These are phyloP conservation scores for Coemansia sp. DNA, from an alignment of 192 early-diverging fungal species.

Conservation along the genomic window DNA sequence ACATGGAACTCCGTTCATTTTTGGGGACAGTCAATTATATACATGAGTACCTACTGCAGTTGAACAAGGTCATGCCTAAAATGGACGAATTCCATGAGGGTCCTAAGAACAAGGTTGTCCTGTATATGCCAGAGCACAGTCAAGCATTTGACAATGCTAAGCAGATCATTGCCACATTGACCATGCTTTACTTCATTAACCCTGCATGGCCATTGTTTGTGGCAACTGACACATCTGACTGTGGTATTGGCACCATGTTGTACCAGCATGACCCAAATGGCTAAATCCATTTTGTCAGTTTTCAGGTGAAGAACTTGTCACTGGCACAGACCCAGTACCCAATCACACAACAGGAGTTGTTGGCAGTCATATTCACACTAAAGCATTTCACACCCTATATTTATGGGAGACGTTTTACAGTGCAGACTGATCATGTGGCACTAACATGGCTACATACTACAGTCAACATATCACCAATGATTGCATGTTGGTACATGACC, in stretches of 20 bases:
- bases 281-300: neutral
- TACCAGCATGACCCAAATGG: neutral
- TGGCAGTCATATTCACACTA: neutral
- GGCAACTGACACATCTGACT: neutral
- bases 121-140: neutral
- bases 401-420: neutral
- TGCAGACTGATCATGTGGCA: neutral
- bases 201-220: neutral
- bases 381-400: neutral
- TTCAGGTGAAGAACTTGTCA: neutral
- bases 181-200: neutral
- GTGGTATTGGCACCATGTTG: neutral
- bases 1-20: too few species aligned
- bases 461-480: neutral
- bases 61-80: too few species aligned
- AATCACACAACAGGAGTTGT: neutral
- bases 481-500: neutral
- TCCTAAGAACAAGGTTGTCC: too few species aligned
- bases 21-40: too few species aligned
- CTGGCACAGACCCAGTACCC: neutral
- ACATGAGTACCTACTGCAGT: too few species aligned
- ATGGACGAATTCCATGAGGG: too few species aligned
- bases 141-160: too few species aligned
- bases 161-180: too few species aligned
- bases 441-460: neutral